Evolutionary conservation across 2,329 filamentous ascomycete species (phyloP).

Genomic region (Xylariaceae sp.): DNA sequence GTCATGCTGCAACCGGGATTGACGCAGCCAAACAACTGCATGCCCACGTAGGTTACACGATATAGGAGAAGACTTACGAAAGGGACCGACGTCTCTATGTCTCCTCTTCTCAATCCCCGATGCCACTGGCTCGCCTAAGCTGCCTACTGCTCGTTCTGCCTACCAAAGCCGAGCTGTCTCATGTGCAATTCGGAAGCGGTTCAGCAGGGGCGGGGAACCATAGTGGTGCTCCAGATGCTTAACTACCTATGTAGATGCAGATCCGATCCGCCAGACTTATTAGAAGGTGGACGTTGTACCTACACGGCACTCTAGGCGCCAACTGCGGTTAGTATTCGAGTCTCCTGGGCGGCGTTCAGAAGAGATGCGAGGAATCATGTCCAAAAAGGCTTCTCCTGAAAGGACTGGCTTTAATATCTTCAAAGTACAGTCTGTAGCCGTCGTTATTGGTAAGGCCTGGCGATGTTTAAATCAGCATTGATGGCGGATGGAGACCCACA

Average conservation of each 20-base stretch:
- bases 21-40: conserved; percentile 17
- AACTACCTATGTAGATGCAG: conserved; percentile 10
- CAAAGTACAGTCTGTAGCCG: conserved; percentile 11
- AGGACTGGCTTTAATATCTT: conserved; percentile 1
- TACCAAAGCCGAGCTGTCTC: conserved; percentile 9
- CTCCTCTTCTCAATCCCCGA: neutral
- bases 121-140: conserved; percentile 3
- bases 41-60: conserved; percentile 5
- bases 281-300: no score
- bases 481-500: conserved; percentile 6
- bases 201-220: conserved; percentile 8
- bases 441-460: no score
- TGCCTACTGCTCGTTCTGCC: neutral
- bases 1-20: conserved; percentile 11
- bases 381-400: conserved; percentile 16
- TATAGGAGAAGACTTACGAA: conserved; percentile 3
- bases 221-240: neutral
- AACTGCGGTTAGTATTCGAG: neutral
- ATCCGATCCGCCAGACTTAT: conserved; percentile 13
- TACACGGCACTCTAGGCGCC: no score
- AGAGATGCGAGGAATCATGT: neutral
- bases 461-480: conserved; percentile 29
- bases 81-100: neutral
- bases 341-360: neutral
- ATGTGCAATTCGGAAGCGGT: conserved; percentile 14